Base-by-base conservation (phyloP, 805 yeast species). In the Tetrapisispora arboricola region DNA sequence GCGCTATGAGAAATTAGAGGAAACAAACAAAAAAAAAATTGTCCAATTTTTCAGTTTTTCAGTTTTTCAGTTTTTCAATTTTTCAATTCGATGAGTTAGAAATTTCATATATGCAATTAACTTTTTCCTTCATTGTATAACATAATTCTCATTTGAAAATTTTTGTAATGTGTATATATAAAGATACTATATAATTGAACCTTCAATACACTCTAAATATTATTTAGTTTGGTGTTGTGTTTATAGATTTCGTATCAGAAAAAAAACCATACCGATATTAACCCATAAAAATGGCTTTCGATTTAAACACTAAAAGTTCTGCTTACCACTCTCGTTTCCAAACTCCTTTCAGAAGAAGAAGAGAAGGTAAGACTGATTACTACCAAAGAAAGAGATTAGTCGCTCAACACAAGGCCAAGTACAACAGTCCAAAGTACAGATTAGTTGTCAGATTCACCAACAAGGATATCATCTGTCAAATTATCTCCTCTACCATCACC, bases 341-440 rank as follows among this genome's bases (percentile, higher is more conserved):
- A 79, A 92, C 98, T 71, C 96, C 97, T 57, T 92, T 88, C 95
- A 87, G 98, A 75, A 88, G 98, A 81, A 85, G 98, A 84, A 85
- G 94, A 71, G 96, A 92, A 77, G 98, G 98, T 77, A 92, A 92
- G 81, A 92, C 98, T 68, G 98, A 92, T 73, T 92, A 88, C 94
- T 92, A 88, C 81, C 96, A 92, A 72, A 88, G 98, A 82, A 92
- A 92, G 95, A 87, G 97, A 78, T 78, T 92, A 68, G 92, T 92
- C 66, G 78, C 96, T 65, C 98, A 92, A 78, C 96, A 90, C 92
- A 92, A 92, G 88, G 96, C 96, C 70, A 92, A 92, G 80, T 92
- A 92, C 94, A 81, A 79, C 83, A 70, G 96, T 67, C 98, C 98
- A 75, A 92, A 92, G 80, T 92, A 90, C 85, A 88, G 98, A 82